These are phyloP conservation scores for Saccharum officinarum DNA, from an alignment of 176 grass and related monocot species.

Conservation along the genomic window DNA sequence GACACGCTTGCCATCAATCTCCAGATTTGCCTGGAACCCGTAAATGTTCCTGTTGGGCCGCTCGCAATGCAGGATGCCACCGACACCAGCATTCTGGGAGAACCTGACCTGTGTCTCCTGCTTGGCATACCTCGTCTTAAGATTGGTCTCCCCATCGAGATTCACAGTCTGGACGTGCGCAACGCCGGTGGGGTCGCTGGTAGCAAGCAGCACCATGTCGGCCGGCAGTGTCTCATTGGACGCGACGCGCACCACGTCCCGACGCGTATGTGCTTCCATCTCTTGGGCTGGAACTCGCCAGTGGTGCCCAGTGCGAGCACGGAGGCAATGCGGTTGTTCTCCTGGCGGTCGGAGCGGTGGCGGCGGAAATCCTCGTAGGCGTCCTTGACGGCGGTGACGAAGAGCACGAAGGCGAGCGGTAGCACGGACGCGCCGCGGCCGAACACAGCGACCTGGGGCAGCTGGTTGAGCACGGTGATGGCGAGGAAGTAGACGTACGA, in stretches of 20 bases:
- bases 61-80: slow-evolving; percentile 54
- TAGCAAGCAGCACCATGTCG: slow-evolving; percentile 76
- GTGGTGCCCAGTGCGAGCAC: slow-evolving; percentile 44
- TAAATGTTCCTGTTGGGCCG: slow-evolving; percentile 80
- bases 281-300: slow-evolving; percentile 50
- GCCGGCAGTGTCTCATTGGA: slow-evolving; percentile 69
- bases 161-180: slow-evolving; percentile 93
- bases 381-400: slow-evolving; percentile 90
- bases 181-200: slow-evolving; percentile 71
- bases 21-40: slow-evolving; percentile 71
- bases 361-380: slow-evolving; percentile 90
- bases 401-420: slow-evolving; percentile 77
- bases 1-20: slow-evolving; percentile 53
- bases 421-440: slow-evolving; percentile 68
- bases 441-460: slow-evolving; percentile 76
- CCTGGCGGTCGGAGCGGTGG: slow-evolving; percentile 69
- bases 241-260: slow-evolving; percentile 64
- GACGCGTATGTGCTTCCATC: slow-evolving; percentile 77
- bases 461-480: slow-evolving; percentile 89
- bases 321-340: slow-evolving; percentile 63
- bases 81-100: slow-evolving; percentile 31
- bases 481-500: slow-evolving; percentile 92
- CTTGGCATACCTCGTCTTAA: slow-evolving; percentile 83
- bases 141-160: slow-evolving; percentile 87
- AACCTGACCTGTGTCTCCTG: slow-evolving; percentile 62